These are phyloP conservation scores for Tylopilus vinaceipallidus DNA, from an alignment of 768 basidiomycete genomes.

Conservation along the genomic window DNA sequence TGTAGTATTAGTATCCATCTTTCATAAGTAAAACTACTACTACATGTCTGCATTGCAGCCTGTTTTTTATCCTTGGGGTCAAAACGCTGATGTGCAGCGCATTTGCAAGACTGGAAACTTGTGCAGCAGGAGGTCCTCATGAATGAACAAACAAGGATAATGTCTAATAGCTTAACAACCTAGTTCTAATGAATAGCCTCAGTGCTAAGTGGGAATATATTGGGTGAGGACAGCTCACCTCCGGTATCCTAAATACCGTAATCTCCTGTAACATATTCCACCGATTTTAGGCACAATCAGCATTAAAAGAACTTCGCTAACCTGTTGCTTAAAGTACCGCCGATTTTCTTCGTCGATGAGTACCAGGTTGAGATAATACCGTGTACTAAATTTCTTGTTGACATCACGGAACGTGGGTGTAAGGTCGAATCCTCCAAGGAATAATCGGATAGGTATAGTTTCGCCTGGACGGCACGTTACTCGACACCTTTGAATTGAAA, in stretches of 20 bases:
- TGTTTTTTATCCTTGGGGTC: not conserved
- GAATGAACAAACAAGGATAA: conserved; percentile 5
- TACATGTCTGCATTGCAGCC: not conserved
- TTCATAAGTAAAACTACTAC: conserved; percentile 2
- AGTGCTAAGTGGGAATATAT: not conserved
- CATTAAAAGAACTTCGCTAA: conserved; percentile 24
- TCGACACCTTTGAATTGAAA: not conserved
- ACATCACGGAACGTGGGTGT: conserved; percentile 99
- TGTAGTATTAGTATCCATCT: conserved; percentile 15
- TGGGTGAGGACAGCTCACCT: conserved; percentile 43
- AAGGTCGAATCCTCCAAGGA: conserved; percentile 96
- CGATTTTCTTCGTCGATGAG: conserved; percentile 98
- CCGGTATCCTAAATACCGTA: conserved; percentile 87
- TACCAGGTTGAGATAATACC: conserved; percentile 97
- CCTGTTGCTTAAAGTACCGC: conserved; percentile 97
- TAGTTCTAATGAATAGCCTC: conserved; percentile 34
- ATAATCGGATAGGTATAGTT: conserved; percentile 96
- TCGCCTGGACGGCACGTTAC: conserved; percentile 58
- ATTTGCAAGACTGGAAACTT: too few species aligned
- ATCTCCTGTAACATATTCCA: conserved; percentile 55
- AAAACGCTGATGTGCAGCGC: not conserved
- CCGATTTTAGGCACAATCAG: not conserved
- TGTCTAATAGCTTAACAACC: conserved; percentile 7
- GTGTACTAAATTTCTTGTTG: conserved; percentile 97
- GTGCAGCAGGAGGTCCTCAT: too few species aligned